These are phyloP conservation scores for Blastomyces gilchristii DNA, from an alignment of 2,329 filamentous ascomycete genomes.

Conservation along the genomic window DNA sequence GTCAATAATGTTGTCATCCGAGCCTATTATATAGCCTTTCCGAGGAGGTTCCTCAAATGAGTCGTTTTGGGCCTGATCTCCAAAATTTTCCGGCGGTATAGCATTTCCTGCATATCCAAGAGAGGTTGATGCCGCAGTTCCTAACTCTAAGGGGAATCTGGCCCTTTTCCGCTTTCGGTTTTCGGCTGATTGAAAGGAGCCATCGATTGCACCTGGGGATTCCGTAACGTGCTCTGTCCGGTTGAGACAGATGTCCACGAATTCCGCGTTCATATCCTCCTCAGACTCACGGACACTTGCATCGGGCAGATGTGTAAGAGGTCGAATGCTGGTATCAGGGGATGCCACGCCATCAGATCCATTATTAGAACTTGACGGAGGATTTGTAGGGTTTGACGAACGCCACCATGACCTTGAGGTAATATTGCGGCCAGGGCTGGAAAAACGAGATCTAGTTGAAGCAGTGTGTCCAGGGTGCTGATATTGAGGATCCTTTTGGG, in stretches of 20 bases:
- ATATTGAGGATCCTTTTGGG: constrained; percentile 12
- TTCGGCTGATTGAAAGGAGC: not conserved
- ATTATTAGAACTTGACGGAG: constrained; percentile 3
- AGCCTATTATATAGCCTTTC: constrained; percentile 4
- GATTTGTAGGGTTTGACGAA: not conserved
- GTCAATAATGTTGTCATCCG: constrained; percentile 64
- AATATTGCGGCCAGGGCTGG: not conserved
- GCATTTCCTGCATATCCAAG: not conserved
- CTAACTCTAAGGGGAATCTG: not conserved
- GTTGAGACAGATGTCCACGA: not conserved
- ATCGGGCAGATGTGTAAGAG: not conserved
- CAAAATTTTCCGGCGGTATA: not conserved
- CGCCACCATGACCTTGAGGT: constrained; percentile 3
- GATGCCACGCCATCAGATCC: not conserved
- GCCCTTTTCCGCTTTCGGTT: not conserved
- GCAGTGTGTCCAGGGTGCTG: constrained; percentile 2
- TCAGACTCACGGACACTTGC: not conserved
- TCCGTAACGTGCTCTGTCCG: not conserved
- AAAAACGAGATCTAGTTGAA: constrained; percentile 3
- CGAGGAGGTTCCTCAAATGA: constrained; percentile 9
- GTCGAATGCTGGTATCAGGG: not conserved
- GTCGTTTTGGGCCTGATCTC: constrained; percentile 1
- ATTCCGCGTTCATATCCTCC: not conserved
- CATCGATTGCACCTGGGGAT: not conserved
- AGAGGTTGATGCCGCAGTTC: not conserved